Base-by-base conservation (phyloP, 306 rosid genomes). In the Astragalus glycyphyllos region DNA sequence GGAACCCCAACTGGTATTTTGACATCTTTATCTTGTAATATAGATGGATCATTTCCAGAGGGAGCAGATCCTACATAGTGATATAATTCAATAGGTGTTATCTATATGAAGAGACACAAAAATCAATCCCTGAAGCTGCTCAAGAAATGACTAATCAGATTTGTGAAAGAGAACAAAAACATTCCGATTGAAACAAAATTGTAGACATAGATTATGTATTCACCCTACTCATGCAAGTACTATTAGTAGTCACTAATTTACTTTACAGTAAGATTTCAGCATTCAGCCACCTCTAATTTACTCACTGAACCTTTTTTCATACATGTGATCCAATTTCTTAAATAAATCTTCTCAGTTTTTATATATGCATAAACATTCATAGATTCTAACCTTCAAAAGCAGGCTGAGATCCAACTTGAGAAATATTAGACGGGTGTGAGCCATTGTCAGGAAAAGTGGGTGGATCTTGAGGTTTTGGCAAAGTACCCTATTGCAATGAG, bases 301-400 rank as follows among this genome's bases (percentile, higher is more conserved):
- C 23, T 65, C 4, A 51, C 7, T 6, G 46, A 55, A 63, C 40
- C 12, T 12, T n/a, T 46, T 50, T 53, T 26, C 73, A 69, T 55
- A 31, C 47, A 74, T 55, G 58, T 12, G 65, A 69, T 69, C 58
- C 50, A 31, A 62, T 57, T 48, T 14, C 14, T 47, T 62, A 15
- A 53, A 11, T 11, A 17, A 56, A 58, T 57, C 37, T 53, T 70
- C 12, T 20, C 1, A 11, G 48, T 38, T 72, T 29, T 40, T 54
- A 66, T 66, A 71, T 68, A 78, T 20, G 50, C 46, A 62, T 16
- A 56, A 64, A 71, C 23, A 73, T 53, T 58, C 55, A 68, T 35
- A 15, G 48, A 73, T 77, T 68, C 84, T 72, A 88, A 93, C 98
- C 98, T 87, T 84, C 83, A 10, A 81, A 69, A 68, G 91, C 51